Evolutionary conservation across 148 eudicot species (phyloP).

Genomic region (Fagopyrum homotropicum): DNA sequence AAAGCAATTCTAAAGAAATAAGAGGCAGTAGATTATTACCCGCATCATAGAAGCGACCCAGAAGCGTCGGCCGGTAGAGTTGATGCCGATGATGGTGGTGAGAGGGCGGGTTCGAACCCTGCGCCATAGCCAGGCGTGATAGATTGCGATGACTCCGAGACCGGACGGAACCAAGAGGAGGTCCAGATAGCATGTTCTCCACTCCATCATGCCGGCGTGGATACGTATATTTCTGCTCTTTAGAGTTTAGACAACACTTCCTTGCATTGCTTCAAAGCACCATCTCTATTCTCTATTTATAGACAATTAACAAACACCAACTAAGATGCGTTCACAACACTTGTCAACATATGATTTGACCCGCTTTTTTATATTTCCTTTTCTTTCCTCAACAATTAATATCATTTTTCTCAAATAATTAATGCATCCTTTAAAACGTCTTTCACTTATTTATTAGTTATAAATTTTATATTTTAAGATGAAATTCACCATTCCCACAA

Average conservation of each 20-base stretch:
- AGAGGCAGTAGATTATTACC: slow-evolving; percentile 26
- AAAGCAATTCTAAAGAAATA: neutral
- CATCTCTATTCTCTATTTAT: neutral
- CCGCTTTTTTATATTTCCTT: neutral
- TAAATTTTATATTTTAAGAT: too few relatives aligned
- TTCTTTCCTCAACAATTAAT: neutral
- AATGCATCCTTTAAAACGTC: too few relatives aligned
- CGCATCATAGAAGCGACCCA: slow-evolving; percentile 84
- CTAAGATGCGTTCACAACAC: neutral
- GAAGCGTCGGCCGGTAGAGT: slow-evolving; percentile 54
- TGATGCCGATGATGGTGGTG: slow-evolving; percentile 66
- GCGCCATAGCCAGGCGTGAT: slow-evolving; percentile 78
- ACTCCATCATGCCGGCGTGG: slow-evolving; percentile 33
- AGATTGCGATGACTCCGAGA: slow-evolving; percentile 29
- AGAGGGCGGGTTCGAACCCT: slow-evolving; percentile 58
- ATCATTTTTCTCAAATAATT: neutral
- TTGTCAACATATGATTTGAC: neutral
- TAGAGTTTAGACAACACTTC: neutral
- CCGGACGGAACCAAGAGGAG: slow-evolving; percentile 65
- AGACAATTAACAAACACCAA: neutral
- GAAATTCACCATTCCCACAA: too few relatives aligned
- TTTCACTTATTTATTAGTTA: too few relatives aligned
- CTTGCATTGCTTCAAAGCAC: neutral
- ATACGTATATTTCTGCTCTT: neutral
- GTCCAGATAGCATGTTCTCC: slow-evolving; percentile 54